Base-by-base conservation (phyloP, 2,329 filamentous ascomycete genomes). In the Penicillium sp. region DNA sequence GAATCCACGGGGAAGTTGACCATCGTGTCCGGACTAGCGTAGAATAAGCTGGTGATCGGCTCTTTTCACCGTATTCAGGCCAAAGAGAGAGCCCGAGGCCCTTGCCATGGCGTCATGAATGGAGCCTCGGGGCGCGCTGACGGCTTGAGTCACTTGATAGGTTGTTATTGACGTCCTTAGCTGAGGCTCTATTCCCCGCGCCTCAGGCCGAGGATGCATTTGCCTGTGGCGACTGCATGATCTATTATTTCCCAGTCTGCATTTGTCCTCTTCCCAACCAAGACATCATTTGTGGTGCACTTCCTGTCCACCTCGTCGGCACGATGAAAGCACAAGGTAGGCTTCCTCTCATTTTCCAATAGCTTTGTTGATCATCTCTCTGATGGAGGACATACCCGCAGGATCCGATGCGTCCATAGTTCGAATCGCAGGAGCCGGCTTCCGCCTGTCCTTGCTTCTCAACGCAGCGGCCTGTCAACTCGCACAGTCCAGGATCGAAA, bases 381-480 rank as follows among this genome's bases (percentile, higher is more conserved):
- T 60, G 28, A 52, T 42, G 13, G 13, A 30, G 11, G 14, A 1
- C 6, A 13, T 44, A 6, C 30, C 6, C 41, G 14, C 27, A 62
- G 61, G 44, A 41, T 49, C 57, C 39, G 59, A 61, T 25, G 46
- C 60, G 36, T 61, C 56, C 14, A 54, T 68, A 36, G 51, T 57
- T 25, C 58, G 54, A 7, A 62, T 63, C n/a, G 59, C 64, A 5
- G 59, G 57, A n/a, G 62, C 58, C 11, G 73, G 72, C 22, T 70
- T 74, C 53, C 66, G 70, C 35, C 69, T 75, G 10, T 74, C 72
- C 6, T 61, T 75, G 11, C 62, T 74, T 16, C 61, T 76, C 5
- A 75, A 75, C 55, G 72, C 71, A 11, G 69, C 74, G n/a, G 70
- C 67, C 44, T 70, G 69, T 51, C 70, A 74, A 56, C 64, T 75